Base-by-base conservation (phyloP, 1,139 yeast species). In the Scheffersomyces quercinus region DNA sequence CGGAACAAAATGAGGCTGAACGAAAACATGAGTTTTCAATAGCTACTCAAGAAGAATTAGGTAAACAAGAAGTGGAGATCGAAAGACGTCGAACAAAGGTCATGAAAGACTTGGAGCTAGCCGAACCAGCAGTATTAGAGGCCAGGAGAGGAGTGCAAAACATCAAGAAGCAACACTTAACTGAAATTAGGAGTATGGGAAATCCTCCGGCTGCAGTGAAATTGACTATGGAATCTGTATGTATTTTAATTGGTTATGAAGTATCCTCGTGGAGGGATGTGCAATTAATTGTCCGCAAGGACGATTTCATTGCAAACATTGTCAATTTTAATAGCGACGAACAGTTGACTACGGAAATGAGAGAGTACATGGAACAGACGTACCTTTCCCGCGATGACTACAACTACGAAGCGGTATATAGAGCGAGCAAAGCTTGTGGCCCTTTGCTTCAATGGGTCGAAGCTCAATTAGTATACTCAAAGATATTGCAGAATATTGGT, bases 391-490 rank as follows among this genome's bases (percentile, higher is more conserved):
- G 83, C 43, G 77, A 83, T 0, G 86, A 81, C 42, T 91, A 78
- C 57, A 88, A 79, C 37, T 86, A 69, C 55, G 93, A 85, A 42
- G 67, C 85, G 0, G 97, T 88, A 0, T 82, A 88, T 56, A 73
- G 97, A 40, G 98, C 98, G 3, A 86, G 96, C 65, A 89, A 88
- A 58, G 97, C 98, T 0, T 90, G 97, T 69, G 98, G 97, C 0
- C 99, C 99, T 0, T 68, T 93, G 39, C 62, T 88, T 28, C 85
- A 83, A 50, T 93, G 99, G 99, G 95, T 90, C 0, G 75, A 77
- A 46, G 98, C 98, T 0, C 98, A 93, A 51, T 73, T 90, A 20
- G 70, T 75, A 5, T 91, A 85, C 56, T 79, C 95, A 0, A 60
- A 78, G 3, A 85, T 89, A 32, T 66, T 89, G 37, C 85, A 86